phyloP scores from a whole-genome alignment of 441 rosid species.

The Gossypium trilobum region DNA sequence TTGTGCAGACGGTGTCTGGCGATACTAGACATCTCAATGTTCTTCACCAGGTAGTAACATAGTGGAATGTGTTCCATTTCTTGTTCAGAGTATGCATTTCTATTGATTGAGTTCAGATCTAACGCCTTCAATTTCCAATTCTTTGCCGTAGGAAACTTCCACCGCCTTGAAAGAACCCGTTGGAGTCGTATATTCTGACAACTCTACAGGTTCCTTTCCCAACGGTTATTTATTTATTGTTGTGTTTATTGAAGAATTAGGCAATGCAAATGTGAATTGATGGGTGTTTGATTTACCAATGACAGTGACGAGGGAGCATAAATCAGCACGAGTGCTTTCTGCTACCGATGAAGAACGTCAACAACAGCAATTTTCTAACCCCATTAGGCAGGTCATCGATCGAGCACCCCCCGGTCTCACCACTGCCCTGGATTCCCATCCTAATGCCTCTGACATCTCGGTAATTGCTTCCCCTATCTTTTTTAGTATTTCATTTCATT shows the following conservation, averaged over 20 bases:
- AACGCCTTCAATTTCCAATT: not conserved
- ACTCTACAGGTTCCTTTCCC: slow-evolving; percentile 14
- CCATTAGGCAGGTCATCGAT: slow-evolving; percentile 38
- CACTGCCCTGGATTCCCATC: not conserved
- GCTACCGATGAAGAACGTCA: slow-evolving; percentile 31
- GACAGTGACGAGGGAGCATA: slow-evolving; percentile 34
- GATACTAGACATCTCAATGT: slow-evolving; percentile 40
- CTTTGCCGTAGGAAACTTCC: slow-evolving; percentile 36
- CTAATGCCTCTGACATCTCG: not conserved
- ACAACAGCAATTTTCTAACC: slow-evolving; percentile 23
- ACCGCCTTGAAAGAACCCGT: slow-evolving; percentile 34
- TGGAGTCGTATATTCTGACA: slow-evolving; percentile 37
- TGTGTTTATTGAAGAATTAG: not conserved
- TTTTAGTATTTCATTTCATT: not conserved
- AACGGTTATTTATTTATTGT: not conserved
- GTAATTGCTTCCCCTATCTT: not conserved
- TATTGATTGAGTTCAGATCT: slow-evolving; percentile 1
- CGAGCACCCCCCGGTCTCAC: slow-evolving; percentile 1
- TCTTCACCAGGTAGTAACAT: slow-evolving; percentile 36
- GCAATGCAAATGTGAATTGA: not conserved
- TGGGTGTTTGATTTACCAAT: slow-evolving; percentile 19
- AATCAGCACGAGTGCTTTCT: slow-evolving; percentile 47
- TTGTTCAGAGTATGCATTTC: not conserved
- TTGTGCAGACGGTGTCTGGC: slow-evolving; percentile 35
- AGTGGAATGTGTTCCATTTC: not conserved